These are phyloP conservation scores for Aspergillus asperescens DNA, from an alignment of 495 filamentous ascomycete genomes.

Conservation along the genomic window DNA sequence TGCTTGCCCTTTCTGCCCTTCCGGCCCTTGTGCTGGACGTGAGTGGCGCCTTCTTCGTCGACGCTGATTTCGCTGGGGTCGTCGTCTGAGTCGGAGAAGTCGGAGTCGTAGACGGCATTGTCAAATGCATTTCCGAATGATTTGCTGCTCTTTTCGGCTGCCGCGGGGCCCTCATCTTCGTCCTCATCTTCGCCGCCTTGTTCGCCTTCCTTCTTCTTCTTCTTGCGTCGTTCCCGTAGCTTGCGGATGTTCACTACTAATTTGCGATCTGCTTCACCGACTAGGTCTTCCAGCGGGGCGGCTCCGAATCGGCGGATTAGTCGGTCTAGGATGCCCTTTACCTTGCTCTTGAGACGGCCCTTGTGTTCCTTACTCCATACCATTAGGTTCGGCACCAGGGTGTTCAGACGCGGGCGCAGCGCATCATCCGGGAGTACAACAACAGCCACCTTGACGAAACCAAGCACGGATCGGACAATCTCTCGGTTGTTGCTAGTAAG, in stretches of 20 bases:
- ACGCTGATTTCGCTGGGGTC: conserved; percentile 55
- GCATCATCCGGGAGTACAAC: conserved; percentile 73
- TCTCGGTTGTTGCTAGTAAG: conserved; percentile 92
- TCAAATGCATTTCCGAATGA: conserved; percentile 86
- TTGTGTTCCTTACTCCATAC: conserved; percentile 98
- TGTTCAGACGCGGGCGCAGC: conserved; percentile 64
- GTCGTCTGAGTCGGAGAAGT: conserved; percentile 66
- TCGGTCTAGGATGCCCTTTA: conserved; percentile 93
- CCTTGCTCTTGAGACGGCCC: conserved; percentile 88
- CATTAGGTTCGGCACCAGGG: conserved; percentile 82
- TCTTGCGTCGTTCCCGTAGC: conserved; percentile 79
- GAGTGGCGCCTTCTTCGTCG: conserved; percentile 37
- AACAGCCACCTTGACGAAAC: conserved; percentile 93
- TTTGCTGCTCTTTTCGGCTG: conserved; percentile 25
- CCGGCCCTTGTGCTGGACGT: conserved; percentile 28
- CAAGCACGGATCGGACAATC: conserved; percentile 86
- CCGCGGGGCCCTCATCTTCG: conserved; percentile 26
- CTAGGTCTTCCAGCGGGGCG: conserved; percentile 65
- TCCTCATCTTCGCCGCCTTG: conserved; percentile 46
- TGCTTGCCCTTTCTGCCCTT: conserved; percentile 40
- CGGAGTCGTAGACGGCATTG: conserved; percentile 87
- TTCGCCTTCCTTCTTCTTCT: conserved; percentile 66
- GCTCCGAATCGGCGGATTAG: conserved; percentile 87
- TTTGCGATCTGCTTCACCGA: conserved; percentile 76
- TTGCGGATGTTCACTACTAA: conserved; percentile 91